phyloP scores from a whole-genome alignment of 2,329 filamentous ascomycete species.

The Alternaria triticimaculans region DNA sequence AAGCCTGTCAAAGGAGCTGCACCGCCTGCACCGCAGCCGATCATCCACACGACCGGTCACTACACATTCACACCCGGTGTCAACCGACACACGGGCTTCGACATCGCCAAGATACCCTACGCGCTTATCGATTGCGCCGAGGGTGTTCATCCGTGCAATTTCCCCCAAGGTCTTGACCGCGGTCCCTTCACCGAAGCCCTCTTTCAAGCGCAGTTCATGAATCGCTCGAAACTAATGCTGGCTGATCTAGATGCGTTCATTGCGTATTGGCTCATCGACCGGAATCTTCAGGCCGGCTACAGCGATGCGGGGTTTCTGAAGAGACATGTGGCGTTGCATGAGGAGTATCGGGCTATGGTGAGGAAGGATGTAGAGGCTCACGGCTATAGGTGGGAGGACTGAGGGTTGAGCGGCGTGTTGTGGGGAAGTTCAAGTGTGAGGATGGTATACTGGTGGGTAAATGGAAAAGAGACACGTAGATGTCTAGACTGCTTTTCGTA shows the following conservation, averaged over 20 bases:
- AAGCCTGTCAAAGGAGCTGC: not conserved
- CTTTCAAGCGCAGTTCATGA: not conserved
- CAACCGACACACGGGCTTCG: not conserved
- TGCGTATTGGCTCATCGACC: not conserved
- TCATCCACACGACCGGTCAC: not conserved
- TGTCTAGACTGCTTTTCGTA: not conserved
- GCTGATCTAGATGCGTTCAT: not conserved
- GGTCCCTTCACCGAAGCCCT: not conserved
- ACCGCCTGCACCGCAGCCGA: not conserved
- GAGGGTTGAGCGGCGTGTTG: not conserved
- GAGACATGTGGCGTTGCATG: not conserved
- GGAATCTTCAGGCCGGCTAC: not conserved
- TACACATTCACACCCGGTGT: not conserved
- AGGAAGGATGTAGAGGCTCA: not conserved
- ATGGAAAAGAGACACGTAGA: not conserved
- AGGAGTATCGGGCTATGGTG: not conserved
- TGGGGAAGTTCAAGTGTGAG: not conserved
- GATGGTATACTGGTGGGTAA: not conserved
- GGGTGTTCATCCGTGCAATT: not conserved
- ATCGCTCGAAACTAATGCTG: not conserved
- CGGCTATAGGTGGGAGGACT: not conserved
- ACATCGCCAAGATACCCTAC: not conserved
- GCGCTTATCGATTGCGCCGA: not conserved
- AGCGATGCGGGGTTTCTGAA: not conserved
- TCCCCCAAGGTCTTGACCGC: not conserved